phyloP scores from a whole-genome alignment of 2,329 filamentous ascomycete species.

The Sporothrix brasiliensis region DNA sequence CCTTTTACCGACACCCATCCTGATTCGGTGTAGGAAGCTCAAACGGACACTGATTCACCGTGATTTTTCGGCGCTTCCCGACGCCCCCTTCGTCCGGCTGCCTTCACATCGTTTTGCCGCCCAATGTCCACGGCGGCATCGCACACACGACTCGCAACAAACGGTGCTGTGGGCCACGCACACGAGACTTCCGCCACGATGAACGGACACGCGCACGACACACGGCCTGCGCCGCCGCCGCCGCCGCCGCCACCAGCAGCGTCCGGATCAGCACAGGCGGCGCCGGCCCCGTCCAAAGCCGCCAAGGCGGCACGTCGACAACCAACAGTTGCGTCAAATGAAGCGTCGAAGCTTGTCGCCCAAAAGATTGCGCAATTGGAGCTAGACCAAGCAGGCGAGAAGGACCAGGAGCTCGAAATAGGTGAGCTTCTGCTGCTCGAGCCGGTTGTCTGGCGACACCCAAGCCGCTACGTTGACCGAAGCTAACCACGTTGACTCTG shows the following conservation, averaged over 20 bases:
- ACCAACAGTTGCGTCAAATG: slow-evolving; percentile 80
- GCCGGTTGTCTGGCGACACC: not conserved
- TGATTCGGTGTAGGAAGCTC: not conserved
- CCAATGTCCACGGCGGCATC: slow-evolving; percentile 47
- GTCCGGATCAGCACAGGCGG: slow-evolving; percentile 40
- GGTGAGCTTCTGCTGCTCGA: slow-evolving; percentile 53
- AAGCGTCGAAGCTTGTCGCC: slow-evolving; percentile 87
- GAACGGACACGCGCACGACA: slow-evolving; percentile 46
- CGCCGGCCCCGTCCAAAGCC: slow-evolving; percentile 47
- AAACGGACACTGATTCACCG: slow-evolving; percentile 3
- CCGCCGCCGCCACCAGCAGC: slow-evolving; percentile 51
- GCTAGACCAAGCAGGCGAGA: slow-evolving; percentile 88
- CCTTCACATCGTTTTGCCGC: not conserved
- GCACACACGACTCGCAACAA: slow-evolving; percentile 42
- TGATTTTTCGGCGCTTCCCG: not conserved
- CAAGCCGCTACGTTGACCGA: not conserved
- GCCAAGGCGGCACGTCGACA: slow-evolving; percentile 80
- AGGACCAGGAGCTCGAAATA: slow-evolving; percentile 94
- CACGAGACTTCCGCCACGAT: slow-evolving; percentile 41
- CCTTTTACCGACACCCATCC: not conserved
- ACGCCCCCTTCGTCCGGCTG: not conserved
- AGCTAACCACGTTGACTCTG: not conserved
- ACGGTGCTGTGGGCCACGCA: slow-evolving; percentile 39
- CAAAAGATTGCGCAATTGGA: slow-evolving; percentile 95
- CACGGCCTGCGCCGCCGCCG: slow-evolving; percentile 48